Conservation (phyloP, 495 filamentous ascomycete genomes). For the Podospora didyma region DNA sequence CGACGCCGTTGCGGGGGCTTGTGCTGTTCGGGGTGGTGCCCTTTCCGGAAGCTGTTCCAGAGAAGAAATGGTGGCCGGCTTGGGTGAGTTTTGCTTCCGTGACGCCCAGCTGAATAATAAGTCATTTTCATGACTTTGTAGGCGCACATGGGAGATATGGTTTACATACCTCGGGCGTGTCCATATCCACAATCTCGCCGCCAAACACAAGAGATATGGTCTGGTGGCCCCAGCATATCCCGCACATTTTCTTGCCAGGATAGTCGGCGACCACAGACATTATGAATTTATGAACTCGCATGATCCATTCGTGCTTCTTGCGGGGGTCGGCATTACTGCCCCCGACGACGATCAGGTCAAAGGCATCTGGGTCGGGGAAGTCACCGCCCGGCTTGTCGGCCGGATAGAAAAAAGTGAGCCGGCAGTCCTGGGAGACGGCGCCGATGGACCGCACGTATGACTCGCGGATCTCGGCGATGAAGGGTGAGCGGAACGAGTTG, state of each 20-base stretch:
- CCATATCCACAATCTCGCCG: constrained; percentile 36
- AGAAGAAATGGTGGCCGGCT: constrained; percentile 35
- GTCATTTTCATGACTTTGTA: neutral
- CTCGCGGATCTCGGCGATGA: constrained; percentile 31
- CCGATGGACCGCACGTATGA: constrained; percentile 39
- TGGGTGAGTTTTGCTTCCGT: constrained; percentile 33
- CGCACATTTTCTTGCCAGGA: constrained; percentile 40
- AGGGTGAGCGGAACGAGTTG: constrained; percentile 40
- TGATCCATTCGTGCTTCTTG: constrained; percentile 39
- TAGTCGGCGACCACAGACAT: constrained; percentile 29
- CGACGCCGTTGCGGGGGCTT: neutral
- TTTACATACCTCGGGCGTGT: constrained; percentile 32
- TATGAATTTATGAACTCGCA: constrained; percentile 40
- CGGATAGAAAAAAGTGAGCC: constrained; percentile 38
- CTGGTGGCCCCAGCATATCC: constrained; percentile 50
- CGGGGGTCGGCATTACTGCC: constrained; percentile 45
- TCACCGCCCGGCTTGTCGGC: constrained; percentile 29
- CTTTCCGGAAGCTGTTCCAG: no score
- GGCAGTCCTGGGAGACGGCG: constrained; percentile 23
- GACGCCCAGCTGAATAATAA: constrained; percentile 33
- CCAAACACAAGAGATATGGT: constrained; percentile 40
- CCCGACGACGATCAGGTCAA: constrained; percentile 46
- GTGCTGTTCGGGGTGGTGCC: no score
- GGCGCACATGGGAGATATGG: neutral
- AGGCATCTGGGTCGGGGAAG: constrained; percentile 38